Evolutionary conservation across 2,329 filamentous ascomycete species (phyloP).

Genomic region (Botrytis squamosa): DNA sequence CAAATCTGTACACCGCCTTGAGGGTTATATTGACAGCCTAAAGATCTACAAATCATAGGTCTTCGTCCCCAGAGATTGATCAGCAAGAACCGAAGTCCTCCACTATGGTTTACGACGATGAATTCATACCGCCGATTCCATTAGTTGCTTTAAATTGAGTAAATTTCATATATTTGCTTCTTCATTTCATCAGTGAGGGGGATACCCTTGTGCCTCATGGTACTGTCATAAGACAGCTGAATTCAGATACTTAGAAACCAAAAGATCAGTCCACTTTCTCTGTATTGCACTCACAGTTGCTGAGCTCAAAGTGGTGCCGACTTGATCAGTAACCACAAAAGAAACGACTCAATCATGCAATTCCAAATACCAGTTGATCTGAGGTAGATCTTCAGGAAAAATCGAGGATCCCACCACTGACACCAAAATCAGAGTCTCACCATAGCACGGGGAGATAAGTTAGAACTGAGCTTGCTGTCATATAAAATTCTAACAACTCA

Average conservation of each 20-base stretch:
- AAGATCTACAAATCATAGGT: slow-evolving; percentile 17
- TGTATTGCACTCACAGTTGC: neutral
- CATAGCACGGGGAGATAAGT: neutral
- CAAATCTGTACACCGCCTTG: slow-evolving; percentile 14
- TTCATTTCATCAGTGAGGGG: neutral
- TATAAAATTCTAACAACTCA: slow-evolving; percentile 9
- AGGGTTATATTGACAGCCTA: neutral
- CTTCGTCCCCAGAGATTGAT: neutral
- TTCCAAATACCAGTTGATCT: neutral
- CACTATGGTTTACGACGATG: slow-evolving; percentile 14
- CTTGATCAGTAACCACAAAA: neutral
- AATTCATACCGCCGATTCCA: slow-evolving; percentile 9
- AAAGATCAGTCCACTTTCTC: neutral
- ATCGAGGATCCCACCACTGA: neutral
- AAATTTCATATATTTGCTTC: neutral
- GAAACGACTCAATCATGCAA: neutral
- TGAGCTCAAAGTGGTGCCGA: neutral
- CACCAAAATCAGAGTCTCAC: neutral
- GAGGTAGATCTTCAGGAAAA: neutral
- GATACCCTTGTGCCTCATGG: neutral
- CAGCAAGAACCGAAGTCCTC: slow-evolving; percentile 12
- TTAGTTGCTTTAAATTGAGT: slow-evolving; percentile 17
- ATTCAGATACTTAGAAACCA: neutral
- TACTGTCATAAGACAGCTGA: neutral
- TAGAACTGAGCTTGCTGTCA: neutral